phyloP scores from a whole-genome alignment of 768 basidiomycete species.

The Tylopilus plumbeoviolaceoides region DNA sequence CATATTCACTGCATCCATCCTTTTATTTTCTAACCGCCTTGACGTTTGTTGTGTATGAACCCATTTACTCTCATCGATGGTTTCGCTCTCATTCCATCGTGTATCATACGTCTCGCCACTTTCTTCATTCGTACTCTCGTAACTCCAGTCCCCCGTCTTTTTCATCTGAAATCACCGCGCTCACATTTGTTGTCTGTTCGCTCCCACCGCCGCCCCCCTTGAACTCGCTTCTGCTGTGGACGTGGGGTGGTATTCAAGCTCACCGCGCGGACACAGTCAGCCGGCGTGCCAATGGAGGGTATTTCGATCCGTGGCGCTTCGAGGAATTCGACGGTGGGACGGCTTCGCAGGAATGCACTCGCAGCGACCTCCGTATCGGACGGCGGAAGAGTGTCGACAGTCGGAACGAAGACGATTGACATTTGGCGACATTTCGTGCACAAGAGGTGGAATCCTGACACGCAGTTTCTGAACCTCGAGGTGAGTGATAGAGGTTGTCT shows the following conservation, averaged over 20 bases:
- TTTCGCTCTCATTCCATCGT: slow-evolving; percentile 7
- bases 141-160: not conserved
- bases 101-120: not conserved
- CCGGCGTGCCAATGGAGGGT: slow-evolving; percentile 41
- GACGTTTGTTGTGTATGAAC: slow-evolving; percentile 15
- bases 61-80: slow-evolving; percentile 14
- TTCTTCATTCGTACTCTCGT: slow-evolving; percentile 10
- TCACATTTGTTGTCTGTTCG: slow-evolving; percentile 35
- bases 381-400: slow-evolving; percentile 16
- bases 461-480: slow-evolving; percentile 76
- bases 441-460: slow-evolving; percentile 66
- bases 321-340: slow-evolving; percentile 40
- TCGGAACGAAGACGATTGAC: slow-evolving; percentile 46
- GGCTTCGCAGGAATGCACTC: slow-evolving; percentile 59
- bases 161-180: slow-evolving; percentile 29
- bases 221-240: slow-evolving; percentile 19
- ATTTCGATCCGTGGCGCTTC: slow-evolving; percentile 67
- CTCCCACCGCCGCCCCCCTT: slow-evolving; percentile 25
- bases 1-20: slow-evolving; percentile 24
- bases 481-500: slow-evolving; percentile 40
- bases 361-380: slow-evolving; percentile 21
- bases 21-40: slow-evolving; percentile 10
- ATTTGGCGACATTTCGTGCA: slow-evolving; percentile 75
- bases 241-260: slow-evolving; percentile 33
- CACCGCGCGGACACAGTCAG: slow-evolving; percentile 36